Evolutionary conservation across 805 yeast genomes (phyloP).

Genomic region (Yarrowia sp.): DNA sequence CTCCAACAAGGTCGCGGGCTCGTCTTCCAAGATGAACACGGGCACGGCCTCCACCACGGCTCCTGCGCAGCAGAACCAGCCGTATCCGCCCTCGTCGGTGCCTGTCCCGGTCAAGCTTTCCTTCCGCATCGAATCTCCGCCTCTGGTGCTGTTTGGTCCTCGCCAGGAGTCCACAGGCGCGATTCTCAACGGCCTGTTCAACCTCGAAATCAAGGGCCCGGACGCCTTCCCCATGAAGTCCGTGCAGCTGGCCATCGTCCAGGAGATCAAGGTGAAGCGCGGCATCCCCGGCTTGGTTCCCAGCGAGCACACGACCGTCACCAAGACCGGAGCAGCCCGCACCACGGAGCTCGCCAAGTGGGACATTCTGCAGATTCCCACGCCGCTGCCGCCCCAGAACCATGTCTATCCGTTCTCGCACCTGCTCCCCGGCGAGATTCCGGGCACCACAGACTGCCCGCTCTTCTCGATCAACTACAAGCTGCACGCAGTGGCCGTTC

Average conservation of each 20-base stretch:
- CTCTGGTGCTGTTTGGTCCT: conserved; percentile 78
- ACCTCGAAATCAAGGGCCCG: conserved; percentile 53
- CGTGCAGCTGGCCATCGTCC: conserved; percentile 68
- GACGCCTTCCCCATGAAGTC: conserved; percentile 47
- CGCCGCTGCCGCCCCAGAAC: conserved; percentile 59
- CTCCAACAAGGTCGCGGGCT: conserved; percentile 7
- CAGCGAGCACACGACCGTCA: conserved; percentile 48
- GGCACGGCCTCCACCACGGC: not conserved
- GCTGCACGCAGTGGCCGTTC: conserved; percentile 53
- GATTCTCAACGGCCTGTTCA: conserved; percentile 73
- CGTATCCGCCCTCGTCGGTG: conserved; percentile 27
- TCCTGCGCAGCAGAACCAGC: not conserved
- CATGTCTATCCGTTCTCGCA: conserved; percentile 94
- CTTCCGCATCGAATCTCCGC: conserved; percentile 83
- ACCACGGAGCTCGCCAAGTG: conserved; percentile 73
- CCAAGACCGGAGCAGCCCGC: conserved; percentile 57
- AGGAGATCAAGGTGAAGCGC: conserved; percentile 48
- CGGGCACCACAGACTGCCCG: conserved; percentile 63
- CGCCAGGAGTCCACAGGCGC: conserved; percentile 82
- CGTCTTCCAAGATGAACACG: conserved; percentile 19
- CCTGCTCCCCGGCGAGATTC: conserved; percentile 80
- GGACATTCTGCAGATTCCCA: conserved; percentile 68
- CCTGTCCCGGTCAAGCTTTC: conserved; percentile 34
- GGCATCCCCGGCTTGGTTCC: conserved; percentile 54
- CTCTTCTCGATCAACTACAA: conserved; percentile 73